Percentiles rank a stretch among this genome's conserved stretches.
Conservation (phyloP, 2,329 filamentous ascomycete genomes). For the Neophaeococcomyces aloes region DNA sequence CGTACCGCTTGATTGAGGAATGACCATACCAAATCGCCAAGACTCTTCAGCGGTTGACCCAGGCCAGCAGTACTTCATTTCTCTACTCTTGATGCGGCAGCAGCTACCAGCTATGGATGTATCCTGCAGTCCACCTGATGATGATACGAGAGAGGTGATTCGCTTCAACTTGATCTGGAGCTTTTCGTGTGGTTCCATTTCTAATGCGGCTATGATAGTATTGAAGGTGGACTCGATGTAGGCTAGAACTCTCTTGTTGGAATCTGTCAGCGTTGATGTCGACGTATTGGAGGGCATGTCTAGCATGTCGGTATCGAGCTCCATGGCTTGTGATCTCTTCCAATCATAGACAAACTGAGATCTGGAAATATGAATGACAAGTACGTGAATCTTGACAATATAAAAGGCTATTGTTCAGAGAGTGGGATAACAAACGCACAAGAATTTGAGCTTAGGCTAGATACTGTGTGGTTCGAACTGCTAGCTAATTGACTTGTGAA, state of each 20-base stretch:
- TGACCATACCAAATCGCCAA: conserved; percentile 45
- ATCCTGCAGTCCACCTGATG: too few species aligned
- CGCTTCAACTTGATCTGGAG: conserved; percentile 21
- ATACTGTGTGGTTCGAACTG: too few species aligned
- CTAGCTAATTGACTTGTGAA: too few species aligned
- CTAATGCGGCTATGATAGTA: conserved; percentile 14
- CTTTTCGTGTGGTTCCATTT: conserved; percentile 20
- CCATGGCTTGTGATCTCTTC: too few species aligned
- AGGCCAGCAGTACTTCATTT: conserved; percentile 41
- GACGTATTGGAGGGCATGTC: neutral
- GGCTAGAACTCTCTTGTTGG: conserved; percentile 13
- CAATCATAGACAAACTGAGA: too few species aligned
- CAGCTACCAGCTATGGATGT: conserved; percentile 7
- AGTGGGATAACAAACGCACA: too few species aligned
- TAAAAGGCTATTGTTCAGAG: too few species aligned
- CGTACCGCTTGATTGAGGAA: conserved; percentile 11
- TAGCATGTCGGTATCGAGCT: conserved; percentile 3
- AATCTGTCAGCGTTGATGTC: neutral
- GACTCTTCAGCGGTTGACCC: conserved; percentile 46
- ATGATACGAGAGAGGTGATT: conserved; percentile 24
- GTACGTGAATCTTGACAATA: too few species aligned
- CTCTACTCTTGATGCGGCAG: conserved; percentile 15
- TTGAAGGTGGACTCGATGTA: conserved; percentile 18
- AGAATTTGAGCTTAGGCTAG: too few species aligned
- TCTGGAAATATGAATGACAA: too few species aligned